These are phyloP conservation scores for Nyssa sinensis DNA, from an alignment of 148 eudicot genomes.

Conservation along the genomic window DNA sequence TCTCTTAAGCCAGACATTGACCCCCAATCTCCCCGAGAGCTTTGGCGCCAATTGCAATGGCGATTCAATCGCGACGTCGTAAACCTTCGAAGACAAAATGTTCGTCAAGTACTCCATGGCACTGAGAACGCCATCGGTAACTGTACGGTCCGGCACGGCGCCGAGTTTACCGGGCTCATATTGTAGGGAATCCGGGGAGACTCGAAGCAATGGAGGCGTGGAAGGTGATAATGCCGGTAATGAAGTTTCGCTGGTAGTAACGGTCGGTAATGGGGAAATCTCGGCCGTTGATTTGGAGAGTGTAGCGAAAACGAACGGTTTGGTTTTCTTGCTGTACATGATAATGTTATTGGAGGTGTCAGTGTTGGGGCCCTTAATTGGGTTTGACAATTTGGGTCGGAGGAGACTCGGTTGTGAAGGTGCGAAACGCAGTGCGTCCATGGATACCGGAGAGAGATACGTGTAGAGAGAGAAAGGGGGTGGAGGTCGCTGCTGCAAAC, in stretches of 20 bases:
- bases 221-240: neutral
- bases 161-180: slow-evolving; percentile 58
- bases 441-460: neutral
- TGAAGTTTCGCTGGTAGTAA: slow-evolving; percentile 14
- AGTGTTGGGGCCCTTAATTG: neutral
- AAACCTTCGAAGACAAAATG: slow-evolving; percentile 64
- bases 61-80: slow-evolving; percentile 69
- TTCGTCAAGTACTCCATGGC: slow-evolving; percentile 71
- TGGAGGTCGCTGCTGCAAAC: slow-evolving; percentile 5
- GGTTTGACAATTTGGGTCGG: slow-evolving; percentile 18
- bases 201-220: slow-evolving; percentile 16
- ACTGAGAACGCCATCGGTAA: neutral
- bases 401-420: slow-evolving; percentile 13
- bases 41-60: slow-evolving; percentile 70
- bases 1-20: slow-evolving; percentile 64
- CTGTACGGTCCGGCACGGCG: slow-evolving; percentile 36
- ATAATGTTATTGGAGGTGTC: neutral
- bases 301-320: slow-evolving; percentile 1
- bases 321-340: neutral
- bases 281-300: slow-evolving; percentile 23
- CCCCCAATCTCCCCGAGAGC: slow-evolving; percentile 61
- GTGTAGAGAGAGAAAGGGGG: neutral
- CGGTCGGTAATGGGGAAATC: neutral
- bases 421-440: slow-evolving; percentile 17
- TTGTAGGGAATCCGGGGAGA: slow-evolving; percentile 53